Conservation (phyloP, 116 monocot species). For the Zostera marina region DNA sequence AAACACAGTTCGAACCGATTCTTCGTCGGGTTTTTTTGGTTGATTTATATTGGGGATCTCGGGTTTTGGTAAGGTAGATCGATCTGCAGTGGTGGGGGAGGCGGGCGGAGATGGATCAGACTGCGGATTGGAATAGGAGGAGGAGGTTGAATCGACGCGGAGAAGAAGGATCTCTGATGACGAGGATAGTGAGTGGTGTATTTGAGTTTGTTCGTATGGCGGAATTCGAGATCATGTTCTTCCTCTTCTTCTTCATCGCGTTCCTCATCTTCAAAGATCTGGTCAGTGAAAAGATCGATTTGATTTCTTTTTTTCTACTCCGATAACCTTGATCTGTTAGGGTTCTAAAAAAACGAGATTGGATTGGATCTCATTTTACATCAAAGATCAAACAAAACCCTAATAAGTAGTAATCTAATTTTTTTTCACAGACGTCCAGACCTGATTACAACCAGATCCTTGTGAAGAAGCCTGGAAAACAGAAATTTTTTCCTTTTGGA, state of each 20-base stretch:
- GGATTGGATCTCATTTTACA: too few relatives aligned
- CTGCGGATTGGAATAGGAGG: conserved; percentile 3
- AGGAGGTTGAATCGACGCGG: conserved; percentile 2
- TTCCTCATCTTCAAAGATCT: conserved; percentile 93
- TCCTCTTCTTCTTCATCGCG: conserved; percentile 71
- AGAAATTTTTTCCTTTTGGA: conserved; percentile 15
- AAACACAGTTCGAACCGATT: too few relatives aligned
- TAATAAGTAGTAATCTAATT: too few relatives aligned
- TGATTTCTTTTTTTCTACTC: too few relatives aligned
- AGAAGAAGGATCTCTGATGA: conserved; percentile 24
- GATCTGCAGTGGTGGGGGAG: not conserved
- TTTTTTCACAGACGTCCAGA: conserved; percentile 45
- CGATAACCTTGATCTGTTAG: too few relatives aligned
- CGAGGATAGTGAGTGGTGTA: conserved; percentile 40
- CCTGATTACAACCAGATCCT: conserved; percentile 66
- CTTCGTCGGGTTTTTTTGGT: too few relatives aligned
- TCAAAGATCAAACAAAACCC: not conserved
- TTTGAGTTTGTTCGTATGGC: conserved; percentile 59
- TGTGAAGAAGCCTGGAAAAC: conserved; percentile 56
- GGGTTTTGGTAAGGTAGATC: not conserved
- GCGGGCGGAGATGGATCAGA: conserved; percentile 7
- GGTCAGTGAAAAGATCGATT: conserved; percentile 19
- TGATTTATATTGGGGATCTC: too few relatives aligned
- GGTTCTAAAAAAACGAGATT: too few relatives aligned
- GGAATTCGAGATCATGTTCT: conserved; percentile 98